Conservation (phyloP, 176 grass and related monocot genomes). For the Paspalum notatum region DNA sequence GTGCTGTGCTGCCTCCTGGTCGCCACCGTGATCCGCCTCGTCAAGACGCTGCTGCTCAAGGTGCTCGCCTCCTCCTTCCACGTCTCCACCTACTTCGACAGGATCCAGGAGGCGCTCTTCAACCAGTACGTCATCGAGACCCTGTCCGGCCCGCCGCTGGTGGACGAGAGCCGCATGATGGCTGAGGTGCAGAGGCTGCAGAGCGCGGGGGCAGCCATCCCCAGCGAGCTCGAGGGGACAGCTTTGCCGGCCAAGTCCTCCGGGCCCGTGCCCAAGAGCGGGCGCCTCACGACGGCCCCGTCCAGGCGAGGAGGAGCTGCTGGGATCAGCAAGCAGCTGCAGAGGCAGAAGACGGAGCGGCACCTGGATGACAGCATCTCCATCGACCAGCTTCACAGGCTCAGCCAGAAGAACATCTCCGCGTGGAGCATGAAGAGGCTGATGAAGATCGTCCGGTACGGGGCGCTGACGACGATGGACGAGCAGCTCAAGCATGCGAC, state of each 20-base stretch:
- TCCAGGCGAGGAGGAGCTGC: conserved; percentile 50
- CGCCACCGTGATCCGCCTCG: conserved; percentile 71
- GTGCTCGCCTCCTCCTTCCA: conserved; percentile 92
- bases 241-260: conserved; percentile 45
- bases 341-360: conserved; percentile 54
- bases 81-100: conserved; percentile 97
- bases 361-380: conserved; percentile 66
- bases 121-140: conserved; percentile 98
- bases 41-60: conserved; percentile 93
- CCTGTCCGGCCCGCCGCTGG: conserved; percentile 73
- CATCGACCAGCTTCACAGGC: conserved; percentile 83
- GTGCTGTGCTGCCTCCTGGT: conserved; percentile 82
- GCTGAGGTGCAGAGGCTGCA: conserved; percentile 80
- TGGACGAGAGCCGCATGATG: conserved; percentile 77
- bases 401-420: conserved; percentile 92
- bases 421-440: conserved; percentile 98
- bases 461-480: conserved; percentile 77
- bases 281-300: conserved; percentile 36
- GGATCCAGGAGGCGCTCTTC: conserved; percentile 94
- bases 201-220: conserved; percentile 66
- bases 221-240: conserved; percentile 58
- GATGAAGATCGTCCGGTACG: conserved; percentile 86
- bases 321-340: conserved; percentile 49
- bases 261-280: conserved; percentile 40
- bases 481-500: conserved; percentile 58